Evolutionary conservation across 2,329 filamentous ascomycete species (phyloP), one percentile per base, ranked within the genome.

Genomic region (Fusarium anguioides): DNA sequence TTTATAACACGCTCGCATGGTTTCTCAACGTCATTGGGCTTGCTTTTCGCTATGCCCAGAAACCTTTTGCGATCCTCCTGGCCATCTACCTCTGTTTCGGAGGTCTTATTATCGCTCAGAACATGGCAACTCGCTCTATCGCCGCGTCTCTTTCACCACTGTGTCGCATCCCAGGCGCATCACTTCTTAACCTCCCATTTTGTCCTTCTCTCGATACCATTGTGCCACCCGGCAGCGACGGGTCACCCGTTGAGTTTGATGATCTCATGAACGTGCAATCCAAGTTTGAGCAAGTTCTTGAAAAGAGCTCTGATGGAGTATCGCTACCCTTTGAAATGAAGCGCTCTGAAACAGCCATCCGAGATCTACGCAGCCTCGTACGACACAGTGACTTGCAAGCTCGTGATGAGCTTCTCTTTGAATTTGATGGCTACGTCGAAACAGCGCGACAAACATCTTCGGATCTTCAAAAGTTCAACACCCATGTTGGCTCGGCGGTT

Each of bases 271-370:
- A 83, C 18, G 86, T 91, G 3, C 92, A 96, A 76, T 82, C 86
- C n/a, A 85, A 89, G 26, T 93, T 96, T 55, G 91, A 94, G 76
- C 86, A 91, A 57, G 88, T 96, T 1, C 79, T 96, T 6, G 87
- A 92, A 68, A 86, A 88, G 59, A 88, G 87, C 17, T 85, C 87
- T 2, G 84, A 88, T 21, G 87, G 89, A 2, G 86, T 89, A 3
- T 87, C 87, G 2, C 79, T 96, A 5, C 92, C 92, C 0, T 82
- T 91, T 69, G 90, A 93, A 69, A 94, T 96, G 88, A 94, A 93
- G 79, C 86, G 88, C 11, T 89, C 89, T 4, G 91, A 95, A 76
- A 83, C 87, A 4, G 89, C 90, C 2, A 89, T 96, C 33, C 86
- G 92, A 37, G 92, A 94, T 71, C 79, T 96, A 23, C 87, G 90